Evolutionary conservation across 305 asterid genomes (phyloP), one percentile per base, ranked within the genome.

Genomic region (Ajuga reptans): DNA sequence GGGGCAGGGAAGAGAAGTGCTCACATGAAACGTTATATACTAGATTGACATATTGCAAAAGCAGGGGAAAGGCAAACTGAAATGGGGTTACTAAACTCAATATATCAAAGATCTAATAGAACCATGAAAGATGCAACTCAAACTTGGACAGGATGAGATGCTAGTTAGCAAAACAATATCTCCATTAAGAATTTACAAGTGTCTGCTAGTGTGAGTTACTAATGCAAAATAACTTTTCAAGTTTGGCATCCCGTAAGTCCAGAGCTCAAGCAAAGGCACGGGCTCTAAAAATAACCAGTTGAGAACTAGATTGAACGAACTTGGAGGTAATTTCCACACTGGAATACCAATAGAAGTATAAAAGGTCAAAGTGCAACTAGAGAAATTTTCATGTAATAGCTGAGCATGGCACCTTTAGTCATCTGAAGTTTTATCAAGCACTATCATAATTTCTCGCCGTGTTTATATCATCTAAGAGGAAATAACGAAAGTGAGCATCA

Each of bases 261-360:
- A 15, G 55, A 49, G 53, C 14, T 27, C 69, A 36, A 62, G 69
- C 55, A 39, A 39, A 42, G 60, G 67, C 52, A 46, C 64, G 54
- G 72, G 36, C 51, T 16, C 33, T 61, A 6, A 10, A 33, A 55
- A 2, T 12, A 15, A 45, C 31, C 36, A 3, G 10, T 16, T 37
- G 46, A 39, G 9, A 65, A 65, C 29, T 29, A 47, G 18, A 34
- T 17, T 1, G 45, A 21, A 34, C 7, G 11, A 45, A 49, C 68
- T 60, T 33, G 16, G 29, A 50, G 56, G 54, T 24, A n/a, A 9
- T 7, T 37, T 36, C 52, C 9, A 18, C n/a, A 31, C 54, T 43
- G 49, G 18, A 54, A 33, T 17, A 43, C 46, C 34, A 29, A 47
- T 41, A 34, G n/a, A 51, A 39, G 11, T 39, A 52, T 6, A 16